These are phyloP conservation scores for Ajuga reptans DNA, from an alignment of 305 asterid species.

Conservation along the genomic window DNA sequence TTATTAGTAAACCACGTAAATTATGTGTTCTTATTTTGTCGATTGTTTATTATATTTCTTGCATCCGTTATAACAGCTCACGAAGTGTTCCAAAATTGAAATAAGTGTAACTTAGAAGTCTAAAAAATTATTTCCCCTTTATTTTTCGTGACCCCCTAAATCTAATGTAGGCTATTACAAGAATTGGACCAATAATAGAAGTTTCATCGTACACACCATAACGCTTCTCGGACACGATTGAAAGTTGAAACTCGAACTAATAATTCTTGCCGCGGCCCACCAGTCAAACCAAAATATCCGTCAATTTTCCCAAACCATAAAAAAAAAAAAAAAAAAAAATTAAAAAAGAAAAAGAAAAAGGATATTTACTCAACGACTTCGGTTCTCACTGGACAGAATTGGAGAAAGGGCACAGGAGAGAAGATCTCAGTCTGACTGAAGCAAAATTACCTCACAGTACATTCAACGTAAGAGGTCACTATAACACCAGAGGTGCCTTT, in stretches of 20 bases:
- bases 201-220: conserved; percentile 1
- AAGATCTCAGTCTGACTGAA: conserved; percentile 18
- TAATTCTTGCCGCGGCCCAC: not conserved
- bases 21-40: no score
- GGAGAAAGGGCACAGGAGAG: conserved; percentile 14
- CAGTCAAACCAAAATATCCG: not conserved
- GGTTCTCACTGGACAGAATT: conserved; percentile 22
- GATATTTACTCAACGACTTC: not conserved
- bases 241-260: not conserved
- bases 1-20: no score
- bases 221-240: conserved; percentile 21
- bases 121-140: no score
- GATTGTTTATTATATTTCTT: no score
- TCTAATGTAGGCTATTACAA: no score
- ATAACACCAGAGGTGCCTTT: conserved; percentile 28
- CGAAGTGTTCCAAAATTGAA: no score
- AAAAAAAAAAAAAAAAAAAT: no score
- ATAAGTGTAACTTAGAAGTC: no score
- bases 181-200: not conserved
- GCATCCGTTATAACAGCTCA: no score
- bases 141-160: no score
- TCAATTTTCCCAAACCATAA: no score
- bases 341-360: no score
- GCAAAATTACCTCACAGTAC: conserved; percentile 32
- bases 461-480: conserved; percentile 6